Base-by-base conservation (phyloP, 1,284 basidiomycete genomes). In the Grifola frondosa region DNA sequence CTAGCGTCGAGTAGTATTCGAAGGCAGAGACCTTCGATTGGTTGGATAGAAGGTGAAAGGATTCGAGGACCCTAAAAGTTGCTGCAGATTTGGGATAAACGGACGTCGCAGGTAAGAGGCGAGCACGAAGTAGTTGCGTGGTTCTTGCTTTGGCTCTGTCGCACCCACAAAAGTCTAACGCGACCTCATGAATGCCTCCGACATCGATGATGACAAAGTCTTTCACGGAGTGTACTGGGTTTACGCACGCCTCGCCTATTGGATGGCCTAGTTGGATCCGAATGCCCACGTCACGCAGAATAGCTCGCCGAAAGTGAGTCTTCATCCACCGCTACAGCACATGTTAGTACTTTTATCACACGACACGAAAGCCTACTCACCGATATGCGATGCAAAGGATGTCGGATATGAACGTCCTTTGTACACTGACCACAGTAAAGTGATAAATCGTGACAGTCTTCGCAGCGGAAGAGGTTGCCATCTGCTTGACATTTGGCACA, bases 141-240 rank as follows among this genome's bases (percentile, higher is more conserved):
- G 23, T 17, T 12, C 32, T 28, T 1, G 44, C 24, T 5, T 26
- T 10, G 7, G 40, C 44, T 4, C 3, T 5, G 10, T 41, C 42
- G 49, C 68, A 71, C 1, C 47, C 54, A 37, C 67, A 71, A 42
- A 58, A 67, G 31, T 64, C 47, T 46, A 16, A 11, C 16, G 22
- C 11, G 23, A 9, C 11, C 3, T 37, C 22, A 26, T 37, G 35
- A 8, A 37, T 25, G 4, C 35, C 35, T 15, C 16, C 11, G 35
- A 19, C 3, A 26, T 37, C 35, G 12, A 37, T 25, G 7, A 17
- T 12, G 17, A 17, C 23, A 20, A 46, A 46, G 9, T 9, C 20
- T 19, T 9, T 35, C 11, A 20, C 42, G 5, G n/a, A n/a, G n/a
- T n/a, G n/a, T n/a, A n/a, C n/a, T n/a, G 54, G 44, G 11, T 40